Conservation (phyloP, 2,329 filamentous ascomycete genomes). For the Furcasterigmium sp. region DNA sequence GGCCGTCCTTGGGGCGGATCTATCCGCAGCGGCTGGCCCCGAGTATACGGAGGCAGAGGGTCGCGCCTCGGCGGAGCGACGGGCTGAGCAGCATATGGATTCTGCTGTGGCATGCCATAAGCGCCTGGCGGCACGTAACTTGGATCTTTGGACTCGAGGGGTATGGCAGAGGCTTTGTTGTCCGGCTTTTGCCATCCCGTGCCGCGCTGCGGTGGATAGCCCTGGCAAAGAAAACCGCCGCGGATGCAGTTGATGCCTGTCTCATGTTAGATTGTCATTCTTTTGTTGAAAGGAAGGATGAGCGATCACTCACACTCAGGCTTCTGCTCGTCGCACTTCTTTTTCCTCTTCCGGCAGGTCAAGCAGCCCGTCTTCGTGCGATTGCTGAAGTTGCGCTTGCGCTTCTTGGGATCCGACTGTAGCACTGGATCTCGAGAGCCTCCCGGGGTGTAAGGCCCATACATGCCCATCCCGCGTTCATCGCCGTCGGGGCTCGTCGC, state of each 20-base stretch:
- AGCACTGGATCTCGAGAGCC: constrained; percentile 38
- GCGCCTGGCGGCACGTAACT: constrained; percentile 56
- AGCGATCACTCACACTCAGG: constrained; percentile 75
- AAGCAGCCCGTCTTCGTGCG: constrained; percentile 93
- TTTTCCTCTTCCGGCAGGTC: constrained; percentile 87
- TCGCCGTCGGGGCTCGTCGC: constrained; percentile 51
- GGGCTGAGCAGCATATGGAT: constrained; percentile 27
- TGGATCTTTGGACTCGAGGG: constrained; percentile 78
- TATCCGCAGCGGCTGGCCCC: constrained; percentile 56
- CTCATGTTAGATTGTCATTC: constrained; percentile 11
- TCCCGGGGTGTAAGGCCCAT: constrained; percentile 38
- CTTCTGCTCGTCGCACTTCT: constrained; percentile 95
- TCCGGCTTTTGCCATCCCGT: constrained; percentile 71
- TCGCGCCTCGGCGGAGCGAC: constrained; percentile 42
- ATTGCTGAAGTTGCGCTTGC: constrained; percentile 84
- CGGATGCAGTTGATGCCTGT: constrained; percentile 83
- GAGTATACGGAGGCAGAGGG: constrained; percentile 48
- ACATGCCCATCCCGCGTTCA: constrained; percentile 27
- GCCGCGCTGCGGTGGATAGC: constrained; percentile 77
- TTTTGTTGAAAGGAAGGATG: neutral
- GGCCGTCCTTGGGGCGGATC: constrained; percentile 57
- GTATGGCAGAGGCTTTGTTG: constrained; percentile 61
- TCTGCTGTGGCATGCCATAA: constrained; percentile 54
- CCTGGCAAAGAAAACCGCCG: constrained; percentile 85
- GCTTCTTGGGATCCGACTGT: constrained; percentile 60